Conservation (phyloP, 306 rosid genomes). For the Hippophae rhamnoides region DNA sequence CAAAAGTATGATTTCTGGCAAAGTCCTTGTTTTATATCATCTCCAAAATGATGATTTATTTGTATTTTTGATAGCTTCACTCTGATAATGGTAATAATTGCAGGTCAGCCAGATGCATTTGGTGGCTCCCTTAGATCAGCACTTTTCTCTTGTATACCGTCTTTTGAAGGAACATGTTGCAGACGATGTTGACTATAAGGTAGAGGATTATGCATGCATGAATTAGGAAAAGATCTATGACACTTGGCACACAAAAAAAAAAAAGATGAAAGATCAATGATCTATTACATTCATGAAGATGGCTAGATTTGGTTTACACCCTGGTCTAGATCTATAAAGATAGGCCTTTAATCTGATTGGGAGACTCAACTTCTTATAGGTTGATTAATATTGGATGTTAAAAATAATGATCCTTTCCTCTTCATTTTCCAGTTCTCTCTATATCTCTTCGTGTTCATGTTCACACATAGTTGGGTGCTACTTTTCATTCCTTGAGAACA, state of each 20-base stretch:
- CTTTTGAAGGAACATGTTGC: slow-evolving; percentile 85
- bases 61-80: not conserved
- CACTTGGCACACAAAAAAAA: no score
- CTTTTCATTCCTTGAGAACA: no score
- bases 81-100: slow-evolving; percentile 26
- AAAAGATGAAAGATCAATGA: not conserved
- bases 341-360: not conserved
- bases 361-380: no score
- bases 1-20: slow-evolving; percentile 46
- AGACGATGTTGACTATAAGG: slow-evolving; percentile 89
- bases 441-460: no score
- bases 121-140: slow-evolving; percentile 78
- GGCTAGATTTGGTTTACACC: not conserved
- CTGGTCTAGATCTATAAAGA: not conserved
- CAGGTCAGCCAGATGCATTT: slow-evolving; percentile 77
- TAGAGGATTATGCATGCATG: slow-evolving; percentile 18
- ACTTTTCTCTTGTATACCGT: slow-evolving; percentile 51
- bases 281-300: slow-evolving; percentile 6
- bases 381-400: no score
- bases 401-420: no score
- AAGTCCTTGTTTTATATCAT: not conserved
- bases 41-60: not conserved
- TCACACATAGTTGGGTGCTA: no score
- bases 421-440: no score
- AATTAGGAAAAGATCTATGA: not conserved